Percentiles rank a stretch among this genome's conserved stretches.
These are phyloP conservation scores for Sporothrix schenckii DNA, from an alignment of 2,329 filamentous ascomycete species.

Conservation along the genomic window DNA sequence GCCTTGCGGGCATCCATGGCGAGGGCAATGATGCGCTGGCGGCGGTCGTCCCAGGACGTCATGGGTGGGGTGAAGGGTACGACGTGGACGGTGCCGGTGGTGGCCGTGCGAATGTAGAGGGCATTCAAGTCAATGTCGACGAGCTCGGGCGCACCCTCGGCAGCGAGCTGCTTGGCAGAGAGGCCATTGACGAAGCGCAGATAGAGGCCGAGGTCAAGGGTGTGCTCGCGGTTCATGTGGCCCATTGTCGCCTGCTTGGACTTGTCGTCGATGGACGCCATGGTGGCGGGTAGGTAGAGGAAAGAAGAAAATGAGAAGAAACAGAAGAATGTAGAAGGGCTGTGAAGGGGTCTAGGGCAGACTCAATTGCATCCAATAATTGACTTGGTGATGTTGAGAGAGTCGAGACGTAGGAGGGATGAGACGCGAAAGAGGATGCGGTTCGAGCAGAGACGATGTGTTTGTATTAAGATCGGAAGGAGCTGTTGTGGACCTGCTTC, in stretches of 20 bases:
- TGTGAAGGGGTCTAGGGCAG: neutral
- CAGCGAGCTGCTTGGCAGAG: constrained; percentile 44
- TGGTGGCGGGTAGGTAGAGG: neutral
- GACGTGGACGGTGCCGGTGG: constrained; percentile 48
- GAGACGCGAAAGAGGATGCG: neutral
- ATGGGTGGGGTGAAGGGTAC: constrained; percentile 73
- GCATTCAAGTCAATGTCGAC: constrained; percentile 65
- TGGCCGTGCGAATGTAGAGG: constrained; percentile 62
- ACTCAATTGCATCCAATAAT: neutral
- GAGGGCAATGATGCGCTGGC: constrained; percentile 73
- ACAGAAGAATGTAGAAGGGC: no score
- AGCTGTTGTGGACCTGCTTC: constrained; percentile 8
- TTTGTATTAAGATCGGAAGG: neutral
- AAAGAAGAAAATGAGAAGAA: neutral
- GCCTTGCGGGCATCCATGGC: constrained; percentile 57
- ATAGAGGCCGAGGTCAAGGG: constrained; percentile 72
- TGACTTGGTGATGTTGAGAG: neutral
- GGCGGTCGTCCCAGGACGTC: constrained; percentile 66
- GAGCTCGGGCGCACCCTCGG: constrained; percentile 54
- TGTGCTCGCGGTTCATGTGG: constrained; percentile 88
- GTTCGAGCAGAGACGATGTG: neutral
- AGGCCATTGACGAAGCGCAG: constrained; percentile 71
- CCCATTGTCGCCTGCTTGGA: constrained; percentile 55
- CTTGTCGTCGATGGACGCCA: constrained; percentile 35
- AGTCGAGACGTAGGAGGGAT: neutral